Conservation (phyloP, 2,329 filamentous ascomycete genomes). For the Colletotrichum echinochloae region DNA sequence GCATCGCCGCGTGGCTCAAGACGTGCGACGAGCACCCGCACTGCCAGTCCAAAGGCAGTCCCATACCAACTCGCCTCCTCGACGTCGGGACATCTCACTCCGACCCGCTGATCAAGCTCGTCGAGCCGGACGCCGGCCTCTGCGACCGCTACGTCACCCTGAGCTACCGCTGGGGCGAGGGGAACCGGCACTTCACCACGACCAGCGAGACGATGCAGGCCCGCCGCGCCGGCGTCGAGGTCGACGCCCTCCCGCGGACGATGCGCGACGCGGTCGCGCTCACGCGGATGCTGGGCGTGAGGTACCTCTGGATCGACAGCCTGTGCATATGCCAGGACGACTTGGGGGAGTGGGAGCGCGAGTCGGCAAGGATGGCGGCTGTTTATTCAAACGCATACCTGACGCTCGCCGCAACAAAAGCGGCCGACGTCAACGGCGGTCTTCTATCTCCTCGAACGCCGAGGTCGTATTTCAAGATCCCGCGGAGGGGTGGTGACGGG, state of each 20-base stretch:
- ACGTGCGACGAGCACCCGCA: constrained; percentile 26
- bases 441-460: constrained; percentile 34
- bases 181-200: constrained; percentile 13
- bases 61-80: constrained; percentile 17
- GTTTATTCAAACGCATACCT: constrained; percentile 46
- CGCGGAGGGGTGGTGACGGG: background rate
- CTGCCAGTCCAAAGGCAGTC: background rate
- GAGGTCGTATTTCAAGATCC: constrained; percentile 15
- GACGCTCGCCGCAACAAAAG: constrained; percentile 44
- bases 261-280: constrained; percentile 45
- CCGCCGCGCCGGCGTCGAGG: constrained; percentile 3
- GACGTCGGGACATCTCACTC: constrained; percentile 12
- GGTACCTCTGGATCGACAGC: constrained; percentile 49
- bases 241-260: constrained; percentile 41
- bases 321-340: constrained; percentile 49
- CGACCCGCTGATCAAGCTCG: constrained; percentile 5
- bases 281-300: constrained; percentile 43
- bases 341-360: constrained; percentile 43
- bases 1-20: constrained; percentile 19
- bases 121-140: constrained; percentile 11
- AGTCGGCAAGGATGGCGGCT: constrained; percentile 44
- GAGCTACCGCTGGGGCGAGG: constrained; percentile 33
- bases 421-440: constrained; percentile 42
- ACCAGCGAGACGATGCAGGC: constrained; percentile 25
- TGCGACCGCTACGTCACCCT: constrained; percentile 23